A percentile compares a stretch with the other conserved stretches of the same genome.
Evolutionary conservation across 148 eudicot species (phyloP).

Genomic region (Chenopodium quinoa): DNA sequence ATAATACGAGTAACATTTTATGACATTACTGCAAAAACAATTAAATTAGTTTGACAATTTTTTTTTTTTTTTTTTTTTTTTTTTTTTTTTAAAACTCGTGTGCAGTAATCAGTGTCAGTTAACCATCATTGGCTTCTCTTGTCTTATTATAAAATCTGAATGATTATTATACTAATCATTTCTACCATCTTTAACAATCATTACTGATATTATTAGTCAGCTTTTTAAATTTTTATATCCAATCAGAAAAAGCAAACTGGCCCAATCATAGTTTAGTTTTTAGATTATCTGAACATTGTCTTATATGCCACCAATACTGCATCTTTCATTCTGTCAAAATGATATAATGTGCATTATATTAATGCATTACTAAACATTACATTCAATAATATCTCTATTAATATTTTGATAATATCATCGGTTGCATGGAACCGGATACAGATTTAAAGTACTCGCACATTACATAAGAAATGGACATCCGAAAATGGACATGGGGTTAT

Average conservation of each 20-base stretch:
- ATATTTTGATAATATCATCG: not conserved
- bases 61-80: too few species aligned
- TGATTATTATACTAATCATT: not conserved
- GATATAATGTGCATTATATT: not conserved
- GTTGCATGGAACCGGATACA: not conserved
- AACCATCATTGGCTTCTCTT: not conserved
- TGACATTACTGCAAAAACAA: too few species aligned
- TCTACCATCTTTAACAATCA: not conserved
- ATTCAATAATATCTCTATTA: not conserved
- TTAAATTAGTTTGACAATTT: too few species aligned
- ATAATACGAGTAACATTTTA: too few species aligned
- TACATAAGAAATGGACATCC: not conserved
- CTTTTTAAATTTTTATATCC: not conserved
- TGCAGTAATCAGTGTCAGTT: not conserved
- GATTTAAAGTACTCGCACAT: not conserved
- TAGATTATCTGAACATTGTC: not conserved
- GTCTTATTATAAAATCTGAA: not conserved
- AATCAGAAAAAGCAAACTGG: not conserved
- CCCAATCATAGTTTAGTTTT: not conserved
- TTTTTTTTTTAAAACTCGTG: too few species aligned
- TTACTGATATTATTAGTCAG: not conserved
- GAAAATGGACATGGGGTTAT: not conserved
- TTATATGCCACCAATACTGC: not conserved
- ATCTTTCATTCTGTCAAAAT: not conserved
- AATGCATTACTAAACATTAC: not conserved